These are phyloP conservation scores for Rhizophagus prolifer DNA, from an alignment of 192 early-diverging fungal species.

Conservation along the genomic window DNA sequence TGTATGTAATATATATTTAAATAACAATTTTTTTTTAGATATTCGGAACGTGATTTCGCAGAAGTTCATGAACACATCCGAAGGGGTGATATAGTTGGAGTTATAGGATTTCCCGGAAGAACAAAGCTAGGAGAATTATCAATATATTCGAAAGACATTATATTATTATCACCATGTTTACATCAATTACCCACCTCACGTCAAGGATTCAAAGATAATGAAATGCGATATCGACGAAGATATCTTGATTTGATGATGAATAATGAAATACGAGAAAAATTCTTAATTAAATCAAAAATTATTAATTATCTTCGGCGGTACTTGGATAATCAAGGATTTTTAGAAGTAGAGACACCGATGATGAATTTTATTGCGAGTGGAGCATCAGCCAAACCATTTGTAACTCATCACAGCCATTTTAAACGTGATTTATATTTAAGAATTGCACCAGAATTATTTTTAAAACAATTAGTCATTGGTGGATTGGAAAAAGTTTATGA, in stretches of 20 bases:
- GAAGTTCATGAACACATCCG: constrained; percentile 79
- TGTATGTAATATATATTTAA: background rate
- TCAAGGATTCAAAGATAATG: constrained; percentile 96
- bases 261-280: constrained; percentile 90
- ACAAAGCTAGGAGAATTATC: constrained; percentile 93
- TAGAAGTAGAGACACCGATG: constrained; percentile 97
- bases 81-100: constrained; percentile 96
- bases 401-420: constrained; percentile 98
- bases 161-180: constrained; percentile 89
- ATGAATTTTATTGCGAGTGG: constrained; percentile 98
- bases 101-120: constrained; percentile 84
- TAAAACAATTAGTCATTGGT: constrained; percentile 98
- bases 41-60: constrained; percentile 67
- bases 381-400: constrained; percentile 98
- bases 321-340: constrained; percentile 91
- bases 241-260: constrained; percentile 99
- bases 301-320: constrained; percentile 94
- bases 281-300: constrained; percentile 87
- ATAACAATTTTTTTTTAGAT: constrained; percentile 23
- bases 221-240: constrained; percentile 94
- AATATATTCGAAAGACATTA: constrained; percentile 87
- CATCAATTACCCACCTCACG: constrained; percentile 93
- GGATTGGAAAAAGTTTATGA: constrained; percentile 99
- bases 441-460: constrained; percentile 94
- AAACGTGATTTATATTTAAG: constrained; percentile 99